Evolutionary conservation across 202 grass and related monocot genomes (phyloP), one percentile per base, ranked within the genome.

Genomic region (Hordeum pubiflorum): DNA sequence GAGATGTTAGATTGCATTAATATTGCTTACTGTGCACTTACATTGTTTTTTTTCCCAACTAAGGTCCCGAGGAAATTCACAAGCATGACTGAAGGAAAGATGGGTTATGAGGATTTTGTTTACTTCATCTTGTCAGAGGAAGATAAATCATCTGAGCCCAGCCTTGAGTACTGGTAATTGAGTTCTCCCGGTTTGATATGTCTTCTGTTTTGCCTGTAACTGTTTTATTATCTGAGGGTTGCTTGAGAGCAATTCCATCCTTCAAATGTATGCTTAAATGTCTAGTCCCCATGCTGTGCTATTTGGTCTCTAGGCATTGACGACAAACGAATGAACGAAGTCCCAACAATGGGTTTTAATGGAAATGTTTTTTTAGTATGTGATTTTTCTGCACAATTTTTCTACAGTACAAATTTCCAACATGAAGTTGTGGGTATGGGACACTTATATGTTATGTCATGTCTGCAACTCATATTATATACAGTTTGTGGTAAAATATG

Each of bases 71-170:
- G 96, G 50, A 99, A 99, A 83, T 99, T 99, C 74, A 96, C 83
- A 81, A 99, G 96, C 89, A 87, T 86, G 63, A 88, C 81, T 36
- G 92, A 96, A 88, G 92, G 92, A 56, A 99, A 99, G 83, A 99
- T 99, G 96, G 83, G 96, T 68, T 99, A 99, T 76, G 96, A 99
- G 90, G 96, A 99, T 86, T 99, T 96, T 72, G 96, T 99, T 65
- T 96, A 96, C 87, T 99, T 99, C 77, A 99, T 99, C 79, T 88
- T 99, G 77, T 91, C 96, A 31, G 96, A 99, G 83, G 96, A 99
- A 87, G 90, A 99, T 59, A 99, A 99, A 87, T 99, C 92, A 58
- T 89, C 92, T 48, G 96, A 99, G 71, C 96, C 92, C 79, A 99
- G 96, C 84, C 93, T 99, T 80, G 96, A 99, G 63, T 99, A 95